These are phyloP conservation scores for Neospora caninum DNA, from an alignment of 169 alveolate species.

Conservation along the genomic window DNA sequence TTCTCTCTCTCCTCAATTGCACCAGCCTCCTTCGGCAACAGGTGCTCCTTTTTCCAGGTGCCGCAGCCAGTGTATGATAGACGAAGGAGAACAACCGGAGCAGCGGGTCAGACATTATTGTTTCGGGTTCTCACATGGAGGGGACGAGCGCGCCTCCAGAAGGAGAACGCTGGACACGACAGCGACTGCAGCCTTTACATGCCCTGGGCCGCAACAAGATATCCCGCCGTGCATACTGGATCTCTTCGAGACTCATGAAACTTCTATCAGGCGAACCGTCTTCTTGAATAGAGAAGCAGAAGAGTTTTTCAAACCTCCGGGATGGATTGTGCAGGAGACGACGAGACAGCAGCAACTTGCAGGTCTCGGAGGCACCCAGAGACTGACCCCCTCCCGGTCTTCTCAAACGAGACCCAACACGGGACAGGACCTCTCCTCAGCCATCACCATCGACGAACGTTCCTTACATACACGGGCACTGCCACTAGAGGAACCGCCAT, in stretches of 20 bases:
- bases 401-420: not conserved
- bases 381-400: not conserved
- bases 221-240: slow-evolving; percentile 6
- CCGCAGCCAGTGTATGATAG: not conserved
- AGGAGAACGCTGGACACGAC: not conserved
- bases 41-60: not conserved
- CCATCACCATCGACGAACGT: not conserved
- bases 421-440: not conserved
- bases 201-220: not conserved
- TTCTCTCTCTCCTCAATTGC: no score
- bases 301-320: slow-evolving; percentile 7
- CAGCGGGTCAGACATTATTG: not conserved
- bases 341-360: not conserved
- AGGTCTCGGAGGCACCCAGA: not conserved
- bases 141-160: not conserved
- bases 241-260: not conserved
- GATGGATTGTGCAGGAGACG: not conserved
- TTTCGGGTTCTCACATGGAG: not conserved
- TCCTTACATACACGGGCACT: not conserved
- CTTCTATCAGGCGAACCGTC: not conserved
- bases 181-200: not conserved
- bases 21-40: not conserved
- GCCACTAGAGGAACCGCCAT: not conserved
- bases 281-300: not conserved
- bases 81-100: not conserved